Base-by-base conservation (phyloP, 2,329 filamentous ascomycete genomes). In the Aureobasidium sp. region DNA sequence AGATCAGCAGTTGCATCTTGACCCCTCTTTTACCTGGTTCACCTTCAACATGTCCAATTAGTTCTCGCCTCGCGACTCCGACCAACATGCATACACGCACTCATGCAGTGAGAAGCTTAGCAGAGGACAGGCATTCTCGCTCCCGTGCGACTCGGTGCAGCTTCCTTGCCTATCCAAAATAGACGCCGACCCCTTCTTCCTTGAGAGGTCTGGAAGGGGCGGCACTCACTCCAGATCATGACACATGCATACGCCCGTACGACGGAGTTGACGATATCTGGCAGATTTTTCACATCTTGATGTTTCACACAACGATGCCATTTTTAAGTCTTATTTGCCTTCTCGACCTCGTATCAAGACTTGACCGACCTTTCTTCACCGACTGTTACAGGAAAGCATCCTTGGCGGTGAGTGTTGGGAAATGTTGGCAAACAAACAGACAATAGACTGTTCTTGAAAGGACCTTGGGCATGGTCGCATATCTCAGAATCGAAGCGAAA, bases 51-150 rank as follows among this genome's bases (percentile, higher is more conserved):
- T 26, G 56, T 57, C 44, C 56, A 59, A 15, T 48, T 15, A 12
- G 39, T 29, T 41, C 20, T 48, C 43, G 34, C 24, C 10, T 17
- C 10, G 26, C 32, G 44, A 15, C 8, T 24, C 15, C 34, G 34
- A 29, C 8, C 24, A 59, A 36, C 32, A 59, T 50, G 56, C 56
- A 59, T 32, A 29, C 27, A 43, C 39, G 34, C 56, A 44, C 3
- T 32, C 56, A 32, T 41, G 34, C 55, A 59, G 53, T 47, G 20
- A 59, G 56, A 59, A 59, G 52, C 52, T 56, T 56, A 44, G 20
- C 52, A 56, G 29, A 34, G 39, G 10, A 41, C 8, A 15, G 10
- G n/a, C 7, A 10, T 27, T 43, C 24, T 55, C 37, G 17, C 32
- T 34, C 15, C 39, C 41, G 41, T 37, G 29, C 53, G 12, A 47